Evolutionary conservation across 345 rosid species (phyloP).

Genomic region (Passiflora organensis): DNA sequence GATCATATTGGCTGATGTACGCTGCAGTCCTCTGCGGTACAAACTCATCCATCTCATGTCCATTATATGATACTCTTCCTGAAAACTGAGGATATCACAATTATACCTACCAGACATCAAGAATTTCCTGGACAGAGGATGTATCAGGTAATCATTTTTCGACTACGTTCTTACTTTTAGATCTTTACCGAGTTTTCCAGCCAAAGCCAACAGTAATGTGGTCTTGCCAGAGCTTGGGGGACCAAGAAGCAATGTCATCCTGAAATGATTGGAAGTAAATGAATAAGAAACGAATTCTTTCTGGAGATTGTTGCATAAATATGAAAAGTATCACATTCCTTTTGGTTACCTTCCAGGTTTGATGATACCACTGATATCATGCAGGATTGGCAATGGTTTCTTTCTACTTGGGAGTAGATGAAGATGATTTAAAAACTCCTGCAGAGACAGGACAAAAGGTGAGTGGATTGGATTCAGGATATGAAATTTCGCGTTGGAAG

Average conservation of each 20-base stretch:
- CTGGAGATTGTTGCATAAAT: not conserved
- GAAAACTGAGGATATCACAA: constrained; percentile 30
- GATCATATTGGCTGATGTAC: constrained; percentile 57
- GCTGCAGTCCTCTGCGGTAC: constrained; percentile 60
- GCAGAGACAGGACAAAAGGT: not conserved
- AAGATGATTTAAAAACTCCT: constrained; percentile 43
- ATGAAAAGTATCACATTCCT: not conserved
- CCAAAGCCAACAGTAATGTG: constrained; percentile 44
- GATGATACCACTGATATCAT: constrained; percentile 48
- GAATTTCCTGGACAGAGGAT: not conserved
- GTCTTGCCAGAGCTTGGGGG: constrained; percentile 64
- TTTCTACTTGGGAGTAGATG: constrained; percentile 48
- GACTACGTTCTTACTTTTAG: constrained; percentile 32
- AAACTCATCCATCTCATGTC: constrained; percentile 59
- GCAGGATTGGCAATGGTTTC: constrained; percentile 40
- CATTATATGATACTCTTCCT: constrained; percentile 58
- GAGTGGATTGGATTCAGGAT: not conserved
- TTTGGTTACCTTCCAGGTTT: constrained; percentile 38
- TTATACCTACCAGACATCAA: not conserved
- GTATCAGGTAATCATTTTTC: too few species aligned
- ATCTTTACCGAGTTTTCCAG: constrained; percentile 54
- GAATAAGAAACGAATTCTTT: not conserved
- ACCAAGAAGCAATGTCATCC: constrained; percentile 57
- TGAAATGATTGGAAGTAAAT: constrained; percentile 14
- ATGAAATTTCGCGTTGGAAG: too few species aligned